These are phyloP conservation scores for Pelargonium fulgidum DNA, from an alignment of 441 rosid species.

Conservation along the genomic window DNA sequence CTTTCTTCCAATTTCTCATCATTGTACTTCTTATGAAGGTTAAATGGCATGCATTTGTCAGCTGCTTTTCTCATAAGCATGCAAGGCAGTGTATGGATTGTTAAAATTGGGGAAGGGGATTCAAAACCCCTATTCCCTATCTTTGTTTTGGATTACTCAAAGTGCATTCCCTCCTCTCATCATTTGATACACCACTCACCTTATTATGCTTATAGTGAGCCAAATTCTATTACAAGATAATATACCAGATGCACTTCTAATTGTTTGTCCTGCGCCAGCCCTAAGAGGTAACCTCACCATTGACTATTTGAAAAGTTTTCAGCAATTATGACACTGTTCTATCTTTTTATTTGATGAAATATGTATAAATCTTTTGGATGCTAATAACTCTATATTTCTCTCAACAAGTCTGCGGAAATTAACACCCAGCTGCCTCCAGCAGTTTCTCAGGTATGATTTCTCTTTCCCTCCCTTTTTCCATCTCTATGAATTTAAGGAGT, in stretches of 20 bases:
- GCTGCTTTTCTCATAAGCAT: background rate
- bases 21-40: background rate
- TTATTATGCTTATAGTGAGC: too few species aligned
- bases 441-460: conserved; percentile 5
- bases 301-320: background rate
- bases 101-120: too few species aligned
- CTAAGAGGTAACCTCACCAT: background rate
- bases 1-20: background rate
- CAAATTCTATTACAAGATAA: too few species aligned
- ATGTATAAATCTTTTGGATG: background rate
- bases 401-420: background rate
- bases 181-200: too few species aligned
- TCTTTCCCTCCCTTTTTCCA: background rate
- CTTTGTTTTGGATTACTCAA: too few species aligned
- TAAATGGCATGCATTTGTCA: background rate
- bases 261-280: background rate
- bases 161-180: too few species aligned
- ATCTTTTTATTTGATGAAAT: background rate
- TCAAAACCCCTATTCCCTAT: too few species aligned
- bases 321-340: background rate
- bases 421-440: background rate
- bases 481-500: too few species aligned
- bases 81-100: background rate
- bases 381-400: background rate
- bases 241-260: too few species aligned